A percentile compares a stretch with the other conserved stretches of the same genome.
These are phyloP conservation scores for Lasiodiplodia hormozganensis DNA, from an alignment of 2,329 filamentous ascomycete species.

Conservation along the genomic window DNA sequence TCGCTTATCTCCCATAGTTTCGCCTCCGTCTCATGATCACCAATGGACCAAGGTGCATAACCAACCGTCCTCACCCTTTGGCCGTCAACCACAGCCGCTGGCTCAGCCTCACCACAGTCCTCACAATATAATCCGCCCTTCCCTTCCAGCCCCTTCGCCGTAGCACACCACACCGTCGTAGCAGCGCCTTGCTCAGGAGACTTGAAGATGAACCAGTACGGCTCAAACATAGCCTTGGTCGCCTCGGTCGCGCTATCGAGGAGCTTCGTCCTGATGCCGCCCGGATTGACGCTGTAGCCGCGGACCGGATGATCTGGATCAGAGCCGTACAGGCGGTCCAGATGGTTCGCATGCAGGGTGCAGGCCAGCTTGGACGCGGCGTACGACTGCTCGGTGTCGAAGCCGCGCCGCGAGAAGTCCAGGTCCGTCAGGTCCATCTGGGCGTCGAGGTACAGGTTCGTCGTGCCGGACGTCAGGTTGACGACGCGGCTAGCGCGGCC, in stretches of 20 bases:
- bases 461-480: conserved; percentile 52
- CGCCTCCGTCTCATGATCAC: background rate
- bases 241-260: conserved; percentile 29
- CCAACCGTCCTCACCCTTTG: background rate
- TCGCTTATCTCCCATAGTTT: conserved; percentile 13
- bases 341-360: conserved; percentile 37
- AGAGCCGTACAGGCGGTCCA: conserved; percentile 32
- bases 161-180: conserved; percentile 39
- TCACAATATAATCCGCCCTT: conserved; percentile 45
- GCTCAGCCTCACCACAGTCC: background rate
- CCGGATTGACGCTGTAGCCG: conserved; percentile 42
- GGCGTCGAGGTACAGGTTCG: conserved; percentile 37
- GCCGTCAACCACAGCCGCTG: background rate
- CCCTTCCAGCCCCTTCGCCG: conserved; percentile 49
- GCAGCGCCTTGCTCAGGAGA: conserved; percentile 40
- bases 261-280: conserved; percentile 35
- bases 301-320: background rate
- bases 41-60: conserved; percentile 12
- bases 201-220: conserved; percentile 40
- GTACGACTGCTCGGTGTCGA: conserved; percentile 31
- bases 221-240: background rate
- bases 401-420: background rate
- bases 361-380: conserved; percentile 37
- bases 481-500: conserved; percentile 57
- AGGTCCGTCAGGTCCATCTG: conserved; percentile 12